Conservation (phyloP, 129 eudicot species). For the Pulicaria dysenterica region DNA sequence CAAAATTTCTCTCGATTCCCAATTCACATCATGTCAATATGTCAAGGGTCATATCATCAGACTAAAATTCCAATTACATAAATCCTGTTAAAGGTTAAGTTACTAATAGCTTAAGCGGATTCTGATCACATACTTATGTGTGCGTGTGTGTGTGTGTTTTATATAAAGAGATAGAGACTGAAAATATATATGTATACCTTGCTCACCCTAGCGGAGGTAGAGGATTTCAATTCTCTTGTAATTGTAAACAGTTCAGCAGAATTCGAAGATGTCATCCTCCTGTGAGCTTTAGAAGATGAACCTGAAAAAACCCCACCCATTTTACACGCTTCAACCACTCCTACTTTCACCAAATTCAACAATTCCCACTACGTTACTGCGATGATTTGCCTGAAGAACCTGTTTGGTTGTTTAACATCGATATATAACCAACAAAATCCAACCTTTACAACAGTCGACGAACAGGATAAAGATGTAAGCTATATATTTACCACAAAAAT, state of each 20-base stretch:
- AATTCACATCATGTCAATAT: background rate
- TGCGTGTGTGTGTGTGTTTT: background rate
- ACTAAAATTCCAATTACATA: background rate
- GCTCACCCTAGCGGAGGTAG: conserved; percentile 61
- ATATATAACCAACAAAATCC: conserved; percentile 7
- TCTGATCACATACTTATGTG: conserved; percentile 10
- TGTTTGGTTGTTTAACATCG: background rate
- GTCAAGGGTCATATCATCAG: background rate
- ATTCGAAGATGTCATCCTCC: conserved; percentile 46
- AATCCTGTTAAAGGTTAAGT: background rate
- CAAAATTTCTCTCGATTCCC: background rate
- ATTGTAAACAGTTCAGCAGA: conserved; percentile 67
- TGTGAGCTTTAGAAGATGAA: conserved; percentile 17
- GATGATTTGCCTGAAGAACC: background rate
- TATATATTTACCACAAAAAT: background rate
- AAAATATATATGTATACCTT: conserved; percentile 52
- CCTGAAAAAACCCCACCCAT: conserved; percentile 73
- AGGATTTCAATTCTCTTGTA: conserved; percentile 70
- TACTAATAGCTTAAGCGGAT: background rate
- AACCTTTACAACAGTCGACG: background rate
- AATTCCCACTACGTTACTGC: background rate
- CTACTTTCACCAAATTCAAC: conserved; percentile 12
- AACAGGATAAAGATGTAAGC: background rate
- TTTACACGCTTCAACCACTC: conserved; percentile 10
- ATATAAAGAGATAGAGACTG: background rate